Evolutionary conservation across 495 filamentous ascomycete species (phyloP), one percentile per base, ranked within the genome.

Genomic region (Hypomontagnella submonticulosa): DNA sequence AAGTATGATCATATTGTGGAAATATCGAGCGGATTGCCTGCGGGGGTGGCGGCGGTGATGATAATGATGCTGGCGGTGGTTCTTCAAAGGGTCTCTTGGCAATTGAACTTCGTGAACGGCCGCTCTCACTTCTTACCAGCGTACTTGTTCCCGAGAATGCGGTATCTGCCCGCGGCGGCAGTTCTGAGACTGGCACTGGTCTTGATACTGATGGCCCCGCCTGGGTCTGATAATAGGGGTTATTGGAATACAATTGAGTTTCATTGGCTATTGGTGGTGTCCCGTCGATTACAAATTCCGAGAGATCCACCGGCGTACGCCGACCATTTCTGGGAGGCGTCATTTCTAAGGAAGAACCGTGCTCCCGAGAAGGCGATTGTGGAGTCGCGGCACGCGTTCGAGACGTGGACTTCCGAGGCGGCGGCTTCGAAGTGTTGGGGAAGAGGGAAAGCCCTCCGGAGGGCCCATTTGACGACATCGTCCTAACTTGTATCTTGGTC

Each of bases 1-100:
- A 47, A n/a, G 84, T 83, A 8, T 87, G 87, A 72, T 96, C 87
- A 70, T 92, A 93, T n/a, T 81, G 84, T 11, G 92, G 92, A 72
- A 96, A 95, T 60, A 95, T 95, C 11, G 76, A 84, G 50, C 79
- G 79, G 51, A 69, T 80, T 71, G 49, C 73, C 71, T 27, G 23
- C 23, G 23, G 23, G 23, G 23, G 23, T 27, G 38, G 80, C 71
- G 65, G 73, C 54, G 34, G 73, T 61, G 53, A 77, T 54, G 72
- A 71, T 47, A 56, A 75, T 65, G 62, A 60, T 7, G 64, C 66
- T 16, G 71, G 53, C 9, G 64, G 65, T 19, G 67, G 60, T 9
- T 71, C 66, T 48, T 74, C 73, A 20, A 79, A 47, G 38, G 79
- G 76, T n/a, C 74, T 77, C 63, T 81, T 81, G 62, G 78, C 74